These are phyloP conservation scores for Umbelopsis sp. DNA, from an alignment of 192 early-diverging fungal genomes.

Conservation along the genomic window DNA sequence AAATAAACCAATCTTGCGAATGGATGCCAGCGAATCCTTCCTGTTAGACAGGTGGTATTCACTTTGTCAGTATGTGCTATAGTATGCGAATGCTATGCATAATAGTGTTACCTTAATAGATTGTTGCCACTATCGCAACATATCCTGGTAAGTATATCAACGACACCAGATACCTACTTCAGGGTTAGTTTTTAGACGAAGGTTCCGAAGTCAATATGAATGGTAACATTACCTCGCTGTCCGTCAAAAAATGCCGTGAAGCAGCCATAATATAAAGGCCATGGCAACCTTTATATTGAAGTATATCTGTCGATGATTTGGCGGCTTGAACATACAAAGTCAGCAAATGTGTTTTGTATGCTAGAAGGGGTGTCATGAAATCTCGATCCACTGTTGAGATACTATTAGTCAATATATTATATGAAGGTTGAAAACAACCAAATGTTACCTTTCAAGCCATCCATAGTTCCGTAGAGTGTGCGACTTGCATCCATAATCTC, in stretches of 20 bases:
- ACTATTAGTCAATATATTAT: neutral
- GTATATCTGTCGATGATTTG: neutral
- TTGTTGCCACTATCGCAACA: neutral
- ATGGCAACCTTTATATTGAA: constrained; percentile 20
- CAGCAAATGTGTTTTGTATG: constrained; percentile 75
- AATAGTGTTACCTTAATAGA: neutral
- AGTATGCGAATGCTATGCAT: neutral
- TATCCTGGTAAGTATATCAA: constrained; percentile 4
- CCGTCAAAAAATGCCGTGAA: neutral
- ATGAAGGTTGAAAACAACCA: neutral
- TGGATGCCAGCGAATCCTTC: neutral
- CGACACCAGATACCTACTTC: neutral
- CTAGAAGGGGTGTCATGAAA: constrained; percentile 64
- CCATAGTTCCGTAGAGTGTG: constrained; percentile 60
- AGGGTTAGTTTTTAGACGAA: neutral
- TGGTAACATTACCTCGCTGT: neutral
- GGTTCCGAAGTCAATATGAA: neutral
- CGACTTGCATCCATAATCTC: constrained; percentile 73
- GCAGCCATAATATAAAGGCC: constrained; percentile 10
- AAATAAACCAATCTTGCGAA: neutral
- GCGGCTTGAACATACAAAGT: constrained; percentile 55
- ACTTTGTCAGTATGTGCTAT: neutral
- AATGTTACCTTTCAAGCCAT: constrained; percentile 20
- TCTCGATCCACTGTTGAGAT: constrained; percentile 52
- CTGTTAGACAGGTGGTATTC: neutral